These are phyloP conservation scores for Meyerozyma sp. DNA, from an alignment of 1,139 yeast genomes.

Conservation along the genomic window DNA sequence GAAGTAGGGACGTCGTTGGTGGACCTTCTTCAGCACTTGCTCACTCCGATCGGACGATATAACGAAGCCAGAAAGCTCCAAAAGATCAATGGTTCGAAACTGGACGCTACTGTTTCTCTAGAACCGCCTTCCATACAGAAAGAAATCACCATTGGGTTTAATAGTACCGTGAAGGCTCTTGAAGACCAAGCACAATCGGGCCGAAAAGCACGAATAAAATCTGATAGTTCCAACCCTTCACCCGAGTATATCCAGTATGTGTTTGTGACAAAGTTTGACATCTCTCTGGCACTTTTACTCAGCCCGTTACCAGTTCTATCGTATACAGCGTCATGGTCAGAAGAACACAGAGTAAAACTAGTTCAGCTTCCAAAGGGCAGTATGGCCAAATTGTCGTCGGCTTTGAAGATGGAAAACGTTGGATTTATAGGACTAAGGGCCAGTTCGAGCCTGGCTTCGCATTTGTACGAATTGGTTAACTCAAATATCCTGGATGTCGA, in stretches of 20 bases:
- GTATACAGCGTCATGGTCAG: conserved; percentile 35
- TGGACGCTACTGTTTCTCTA: conserved; percentile 7
- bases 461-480: conserved; percentile 27
- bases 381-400: conserved; percentile 27
- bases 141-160: conserved; percentile 45
- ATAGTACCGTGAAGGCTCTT: conserved; percentile 43
- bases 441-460: conserved; percentile 18
- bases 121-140: conserved; percentile 20
- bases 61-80: conserved; percentile 12
- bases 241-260: conserved; percentile 30
- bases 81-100: conserved; percentile 5
- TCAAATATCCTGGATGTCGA: conserved; percentile 29
- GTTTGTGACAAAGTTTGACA: conserved; percentile 52
- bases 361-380: conserved; percentile 51
- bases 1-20: conserved; percentile 31
- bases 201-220: conserved; percentile 7
- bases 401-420: conserved; percentile 21
- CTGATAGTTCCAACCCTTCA: conserved; percentile 6
- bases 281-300: conserved; percentile 41
- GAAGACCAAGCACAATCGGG: conserved; percentile 41
- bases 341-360: conserved; percentile 34
- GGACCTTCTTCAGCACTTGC: conserved; percentile 32
- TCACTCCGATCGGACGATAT: conserved; percentile 34
- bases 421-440: conserved; percentile 26
- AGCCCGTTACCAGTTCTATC: conserved; percentile 51